Percentiles rank a stretch among this genome's conserved stretches.
Evolutionary conservation across 1,139 yeast species (phyloP).

Genomic region (Candida gigantensis): DNA sequence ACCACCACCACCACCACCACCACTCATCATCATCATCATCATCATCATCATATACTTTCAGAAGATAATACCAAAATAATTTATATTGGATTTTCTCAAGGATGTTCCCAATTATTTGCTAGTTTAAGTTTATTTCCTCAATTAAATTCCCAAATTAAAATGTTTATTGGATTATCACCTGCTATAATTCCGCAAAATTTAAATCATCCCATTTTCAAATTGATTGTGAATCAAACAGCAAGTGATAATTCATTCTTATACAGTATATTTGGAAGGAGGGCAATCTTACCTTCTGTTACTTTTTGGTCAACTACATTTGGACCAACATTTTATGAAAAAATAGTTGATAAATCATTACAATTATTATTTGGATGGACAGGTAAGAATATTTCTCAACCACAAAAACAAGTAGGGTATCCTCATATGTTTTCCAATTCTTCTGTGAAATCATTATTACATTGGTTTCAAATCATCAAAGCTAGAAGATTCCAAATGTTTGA

Average conservation of each 20-base stretch:
- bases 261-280: conserved; percentile 42
- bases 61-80: conserved; percentile 20
- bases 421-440: conserved; percentile 51
- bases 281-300: conserved; percentile 46
- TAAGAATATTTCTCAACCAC: conserved; percentile 31
- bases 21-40: background rate
- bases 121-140: conserved; percentile 40
- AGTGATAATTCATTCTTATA: conserved; percentile 33
- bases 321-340: conserved; percentile 30
- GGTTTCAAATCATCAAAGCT: conserved; percentile 48
- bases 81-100: conserved; percentile 49
- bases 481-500: conserved; percentile 50
- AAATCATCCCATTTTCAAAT: conserved; percentile 36
- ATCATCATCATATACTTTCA: background rate
- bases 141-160: conserved; percentile 32
- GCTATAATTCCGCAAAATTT: conserved; percentile 46
- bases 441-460: conserved; percentile 47
- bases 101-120: conserved; percentile 48
- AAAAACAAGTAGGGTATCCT: conserved; percentile 45
- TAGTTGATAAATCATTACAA: conserved; percentile 39
- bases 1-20: background rate
- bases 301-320: conserved; percentile 48
- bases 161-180: conserved; percentile 47
- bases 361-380: conserved; percentile 47
- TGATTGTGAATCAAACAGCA: conserved; percentile 40